Evolutionary conservation across 2,329 filamentous ascomycete genomes (phyloP), one percentile per base, ranked within the genome.

Genomic region (Pseudocercospora crystallina): DNA sequence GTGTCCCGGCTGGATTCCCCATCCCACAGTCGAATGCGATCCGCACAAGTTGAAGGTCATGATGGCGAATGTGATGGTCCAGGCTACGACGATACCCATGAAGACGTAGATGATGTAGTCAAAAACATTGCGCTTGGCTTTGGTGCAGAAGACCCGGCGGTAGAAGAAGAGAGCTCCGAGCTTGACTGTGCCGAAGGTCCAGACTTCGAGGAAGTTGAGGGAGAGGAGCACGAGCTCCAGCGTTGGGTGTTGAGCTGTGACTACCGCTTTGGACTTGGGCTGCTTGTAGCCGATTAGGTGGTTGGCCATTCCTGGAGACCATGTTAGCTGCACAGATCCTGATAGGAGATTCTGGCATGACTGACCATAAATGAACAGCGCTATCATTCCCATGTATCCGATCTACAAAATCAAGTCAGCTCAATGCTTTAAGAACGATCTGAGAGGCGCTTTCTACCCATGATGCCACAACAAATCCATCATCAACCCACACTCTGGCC

Each of bases 141-240:
- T 13, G 13, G 45, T 42, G 38, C 45, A 48, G 45, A 48, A 48
- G 26, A 48, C n/a, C 1, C 45, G 20, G n/a, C 45, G 45, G 26
- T 48, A 48, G 36, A 48, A 48, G 45, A 48, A 48, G 5, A 48
- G 45, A 9, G 45, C 45, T 8, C 35, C 11, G 12, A 48, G 45
- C 13, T 48, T 48, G n/a, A 42, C 38, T 15, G 45, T 48, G 5
- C 45, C 45, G 38, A 48, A 48, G 12, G 45, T 31, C 45, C 45
- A 48, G 15, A 48, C 30, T 35, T 48, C 17, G 3, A 33, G 12
- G 5, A 20, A 14, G n/a, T 48, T 29, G 26, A 48, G 45, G 15
- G 45, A 48, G 10, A 48, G 17, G 45, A 32, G 41, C 4, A 33
- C 30, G 14, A 15, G 35, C 14, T 48, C 45, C 35, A 48, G 40